These are phyloP conservation scores for Solanum hybrid DNA, from an alignment of 305 asterid genomes.

Conservation along the genomic window DNA sequence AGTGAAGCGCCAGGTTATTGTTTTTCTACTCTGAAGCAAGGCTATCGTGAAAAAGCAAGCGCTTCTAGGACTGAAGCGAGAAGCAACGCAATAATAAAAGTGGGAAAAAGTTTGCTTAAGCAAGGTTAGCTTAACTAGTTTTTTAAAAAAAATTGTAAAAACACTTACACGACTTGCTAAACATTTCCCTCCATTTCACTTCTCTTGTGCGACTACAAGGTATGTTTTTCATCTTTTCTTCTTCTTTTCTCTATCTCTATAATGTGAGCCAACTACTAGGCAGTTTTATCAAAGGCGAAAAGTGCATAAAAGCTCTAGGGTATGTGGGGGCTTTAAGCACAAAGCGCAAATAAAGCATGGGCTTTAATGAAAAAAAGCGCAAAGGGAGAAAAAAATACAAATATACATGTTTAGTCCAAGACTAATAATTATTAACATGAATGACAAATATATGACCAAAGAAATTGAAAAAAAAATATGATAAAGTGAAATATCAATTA, in stretches of 20 bases:
- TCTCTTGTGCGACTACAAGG: background rate
- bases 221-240: background rate
- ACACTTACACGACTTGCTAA: background rate
- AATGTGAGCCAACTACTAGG: background rate
- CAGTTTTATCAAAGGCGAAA: no score
- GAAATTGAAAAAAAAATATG: no score
- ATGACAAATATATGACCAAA: no score
- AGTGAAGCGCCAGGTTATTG: background rate
- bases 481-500: no score
- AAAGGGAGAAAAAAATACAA: no score
- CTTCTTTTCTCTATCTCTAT: background rate
- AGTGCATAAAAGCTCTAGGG: no score
- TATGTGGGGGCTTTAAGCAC: no score
- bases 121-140: background rate
- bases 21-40: background rate
- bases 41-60: background rate
- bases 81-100: background rate
- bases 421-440: no score
- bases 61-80: background rate
- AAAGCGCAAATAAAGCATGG: no score
- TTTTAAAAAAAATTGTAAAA: background rate
- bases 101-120: background rate
- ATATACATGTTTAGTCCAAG: no score
- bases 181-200: background rate
- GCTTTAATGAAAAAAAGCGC: no score